These are phyloP conservation scores for Termitomyces bulborhizus DNA, from an alignment of 768 basidiomycete species.

Conservation along the genomic window DNA sequence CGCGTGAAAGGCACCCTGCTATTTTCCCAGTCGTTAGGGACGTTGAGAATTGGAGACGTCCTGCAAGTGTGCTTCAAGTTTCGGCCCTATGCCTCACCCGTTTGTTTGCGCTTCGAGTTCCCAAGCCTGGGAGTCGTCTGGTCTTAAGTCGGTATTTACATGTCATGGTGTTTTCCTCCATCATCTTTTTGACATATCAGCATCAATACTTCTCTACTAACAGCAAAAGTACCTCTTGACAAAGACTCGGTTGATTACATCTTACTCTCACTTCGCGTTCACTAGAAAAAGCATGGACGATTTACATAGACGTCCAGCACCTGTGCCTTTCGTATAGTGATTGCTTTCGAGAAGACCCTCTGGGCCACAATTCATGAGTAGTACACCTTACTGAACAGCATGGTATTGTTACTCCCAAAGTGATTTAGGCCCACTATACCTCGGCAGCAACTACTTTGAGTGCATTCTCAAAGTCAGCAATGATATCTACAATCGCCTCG, in stretches of 20 bases:
- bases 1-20: background rate
- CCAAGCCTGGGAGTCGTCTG: background rate
- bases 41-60: background rate
- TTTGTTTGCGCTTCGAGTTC: background rate
- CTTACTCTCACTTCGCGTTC: background rate
- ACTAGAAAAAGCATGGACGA: background rate
- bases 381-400: background rate
- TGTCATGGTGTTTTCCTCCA: background rate
- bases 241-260: background rate
- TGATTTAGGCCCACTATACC: background rate
- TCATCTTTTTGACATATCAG: background rate
- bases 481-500: slow-evolving; percentile 36
- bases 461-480: slow-evolving; percentile 35
- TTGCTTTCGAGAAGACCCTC: background rate
- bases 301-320: background rate
- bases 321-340: background rate
- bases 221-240: background rate
- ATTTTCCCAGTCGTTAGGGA: background rate
- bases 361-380: background rate
- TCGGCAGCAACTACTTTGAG: slow-evolving; percentile 5
- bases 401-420: too few relatives aligned
- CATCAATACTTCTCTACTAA: background rate
- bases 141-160: background rate
- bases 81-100: background rate
- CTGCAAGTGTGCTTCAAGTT: background rate